A percentile compares a stretch with the other conserved stretches of the same genome.
Evolutionary conservation across 768 basidiomycete species (phyloP).

Genomic region (Termitomyces sp.): DNA sequence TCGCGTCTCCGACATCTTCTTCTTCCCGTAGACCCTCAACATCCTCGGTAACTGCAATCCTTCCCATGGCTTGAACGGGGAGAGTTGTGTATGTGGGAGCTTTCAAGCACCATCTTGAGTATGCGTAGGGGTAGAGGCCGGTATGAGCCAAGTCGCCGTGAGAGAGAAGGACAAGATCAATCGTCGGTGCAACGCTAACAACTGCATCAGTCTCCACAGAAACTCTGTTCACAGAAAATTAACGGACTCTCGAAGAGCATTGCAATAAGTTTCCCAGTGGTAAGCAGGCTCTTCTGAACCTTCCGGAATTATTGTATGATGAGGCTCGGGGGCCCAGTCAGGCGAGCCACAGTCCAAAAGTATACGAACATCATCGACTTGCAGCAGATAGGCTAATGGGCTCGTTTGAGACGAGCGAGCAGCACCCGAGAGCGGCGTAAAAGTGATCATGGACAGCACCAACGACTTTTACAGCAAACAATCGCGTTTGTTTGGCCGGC

Average conservation of each 20-base stretch:
- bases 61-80: conserved; percentile 93
- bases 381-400: conserved; percentile 81
- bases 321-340: conserved; percentile 69
- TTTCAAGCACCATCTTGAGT: conserved; percentile 79
- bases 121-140: conserved; percentile 91
- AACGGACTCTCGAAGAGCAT: conserved; percentile 62
- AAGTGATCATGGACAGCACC: conserved; percentile 72
- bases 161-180: conserved; percentile 90
- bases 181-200: conserved; percentile 64
- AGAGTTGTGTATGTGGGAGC: conserved; percentile 93
- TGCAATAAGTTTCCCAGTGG: conserved; percentile 62
- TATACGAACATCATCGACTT: conserved; percentile 91
- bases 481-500: conserved; percentile 14
- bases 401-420: conserved; percentile 59
- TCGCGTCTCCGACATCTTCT: conserved; percentile 53
- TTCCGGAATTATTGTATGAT: conserved; percentile 27
- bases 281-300: conserved; percentile 25
- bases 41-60: conserved; percentile 87
- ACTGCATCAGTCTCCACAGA: not conserved
- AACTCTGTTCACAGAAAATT: not conserved
- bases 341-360: conserved; percentile 94
- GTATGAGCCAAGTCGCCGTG: conserved; percentile 89
- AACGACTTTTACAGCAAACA: conserved; percentile 1
- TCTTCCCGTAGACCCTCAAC: conserved; percentile 76
- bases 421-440: conserved; percentile 85